These are phyloP conservation scores for Irpex sp. DNA, from an alignment of 1,284 basidiomycete species.

Conservation along the genomic window DNA sequence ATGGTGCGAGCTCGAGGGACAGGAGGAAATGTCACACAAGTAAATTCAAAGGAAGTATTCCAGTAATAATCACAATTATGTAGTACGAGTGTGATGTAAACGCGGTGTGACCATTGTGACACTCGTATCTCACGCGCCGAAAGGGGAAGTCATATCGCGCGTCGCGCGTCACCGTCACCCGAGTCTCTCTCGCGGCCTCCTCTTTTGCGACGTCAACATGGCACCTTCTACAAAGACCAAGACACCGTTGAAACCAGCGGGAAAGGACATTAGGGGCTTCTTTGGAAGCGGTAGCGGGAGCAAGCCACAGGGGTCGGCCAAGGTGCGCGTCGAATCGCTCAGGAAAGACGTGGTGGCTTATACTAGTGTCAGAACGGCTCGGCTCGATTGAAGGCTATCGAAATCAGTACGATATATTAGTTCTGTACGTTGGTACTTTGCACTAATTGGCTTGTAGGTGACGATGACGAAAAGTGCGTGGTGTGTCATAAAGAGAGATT, in stretches of 20 bases:
- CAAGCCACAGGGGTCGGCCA: background rate
- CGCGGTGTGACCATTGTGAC: background rate
- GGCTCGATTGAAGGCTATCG: conserved; percentile 9
- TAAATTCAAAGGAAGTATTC: no score
- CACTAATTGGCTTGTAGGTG: background rate
- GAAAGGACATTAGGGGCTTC: conserved; percentile 17
- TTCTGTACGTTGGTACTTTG: background rate
- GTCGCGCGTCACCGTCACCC: background rate
- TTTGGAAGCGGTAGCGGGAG: conserved; percentile 8
- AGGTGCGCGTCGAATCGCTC: background rate
- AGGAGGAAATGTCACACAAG: no score
- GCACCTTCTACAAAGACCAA: conserved; percentile 7
- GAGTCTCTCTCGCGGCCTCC: background rate
- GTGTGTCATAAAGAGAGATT: background rate
- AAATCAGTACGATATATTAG: conserved; percentile 11
- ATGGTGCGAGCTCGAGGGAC: no score
- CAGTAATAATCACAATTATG: no score
- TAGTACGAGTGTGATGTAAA: background rate
- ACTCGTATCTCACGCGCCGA: background rate
- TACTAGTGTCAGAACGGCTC: conserved; percentile 2
- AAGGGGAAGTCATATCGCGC: background rate
- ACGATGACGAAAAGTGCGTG: conserved; percentile 9
- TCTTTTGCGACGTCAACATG: background rate
- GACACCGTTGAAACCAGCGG: conserved; percentile 8
- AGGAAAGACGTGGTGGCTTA: background rate